phyloP scores from a whole-genome alignment of 2,329 filamentous ascomycete genomes.

The Metarhizium robertsii region DNA sequence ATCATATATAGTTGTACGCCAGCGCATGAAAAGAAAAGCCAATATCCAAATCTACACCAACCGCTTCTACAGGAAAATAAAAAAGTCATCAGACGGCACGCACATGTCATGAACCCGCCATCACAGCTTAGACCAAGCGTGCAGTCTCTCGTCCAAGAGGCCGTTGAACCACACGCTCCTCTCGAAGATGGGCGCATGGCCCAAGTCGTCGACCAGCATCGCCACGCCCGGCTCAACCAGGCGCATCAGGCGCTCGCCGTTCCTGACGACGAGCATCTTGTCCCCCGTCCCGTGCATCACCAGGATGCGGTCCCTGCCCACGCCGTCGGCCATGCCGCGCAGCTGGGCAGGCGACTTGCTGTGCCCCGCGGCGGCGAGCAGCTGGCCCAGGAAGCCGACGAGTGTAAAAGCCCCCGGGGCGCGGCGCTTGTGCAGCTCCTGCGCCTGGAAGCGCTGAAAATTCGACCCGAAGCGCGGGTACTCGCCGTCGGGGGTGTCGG shows the following conservation, averaged over 20 bases:
- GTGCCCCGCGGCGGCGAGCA: conserved; percentile 72
- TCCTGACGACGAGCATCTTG: conserved; percentile 65
- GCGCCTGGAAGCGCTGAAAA: conserved; percentile 73
- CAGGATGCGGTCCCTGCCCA: conserved; percentile 66
- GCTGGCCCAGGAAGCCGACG: conserved; percentile 65
- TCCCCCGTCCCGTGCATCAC: conserved; percentile 70
- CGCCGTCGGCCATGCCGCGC: conserved; percentile 49
- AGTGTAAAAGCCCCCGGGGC: conserved; percentile 51
- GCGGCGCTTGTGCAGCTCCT: conserved; percentile 64
- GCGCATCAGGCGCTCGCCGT: conserved; percentile 59
- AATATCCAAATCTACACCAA: too few species aligned
- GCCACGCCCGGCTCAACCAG: conserved; percentile 53
- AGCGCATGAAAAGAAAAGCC: too few species aligned
- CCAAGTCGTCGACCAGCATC: conserved; percentile 58
- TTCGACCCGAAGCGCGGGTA: conserved; percentile 60
- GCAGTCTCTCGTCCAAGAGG: conserved; percentile 48
- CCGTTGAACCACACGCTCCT: conserved; percentile 58
- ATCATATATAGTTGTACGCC: too few species aligned
- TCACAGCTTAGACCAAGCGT: conserved; percentile 38
- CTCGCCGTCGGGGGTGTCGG: conserved; percentile 14
- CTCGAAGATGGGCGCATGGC: conserved; percentile 69
- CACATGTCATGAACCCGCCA: too few species aligned
- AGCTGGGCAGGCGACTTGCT: conserved; percentile 62
- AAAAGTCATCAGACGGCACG: too few species aligned
- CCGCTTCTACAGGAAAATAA: too few species aligned